Percentiles rank a stretch among this genome's conserved stretches.
Evolutionary conservation across 2,329 filamentous ascomycete species (phyloP).

Genomic region (Colletotrichum salicis): DNA sequence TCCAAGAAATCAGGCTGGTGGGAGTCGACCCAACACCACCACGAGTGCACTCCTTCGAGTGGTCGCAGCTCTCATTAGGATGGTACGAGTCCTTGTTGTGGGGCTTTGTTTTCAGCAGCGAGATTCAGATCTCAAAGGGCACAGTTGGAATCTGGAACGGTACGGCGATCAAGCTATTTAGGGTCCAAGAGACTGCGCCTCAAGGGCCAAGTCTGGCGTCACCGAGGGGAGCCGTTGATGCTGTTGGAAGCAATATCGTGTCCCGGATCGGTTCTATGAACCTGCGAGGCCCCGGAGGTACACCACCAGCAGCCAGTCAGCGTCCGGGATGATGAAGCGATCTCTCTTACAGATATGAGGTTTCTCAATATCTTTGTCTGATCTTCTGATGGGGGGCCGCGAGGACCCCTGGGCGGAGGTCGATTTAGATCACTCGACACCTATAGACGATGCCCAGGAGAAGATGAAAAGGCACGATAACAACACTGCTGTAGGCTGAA

Average conservation of each 20-base stretch:
- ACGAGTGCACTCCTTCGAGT: constrained; percentile 90
- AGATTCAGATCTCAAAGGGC: constrained; percentile 87
- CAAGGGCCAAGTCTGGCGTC: constrained; percentile 84
- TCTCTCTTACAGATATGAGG: too few relatives aligned
- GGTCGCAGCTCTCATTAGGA: constrained; percentile 87
- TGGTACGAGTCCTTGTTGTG: constrained; percentile 97
- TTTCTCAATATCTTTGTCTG: background rate
- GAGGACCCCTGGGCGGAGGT: background rate
- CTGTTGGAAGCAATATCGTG: constrained; percentile 89
- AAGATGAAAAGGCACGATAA: background rate
- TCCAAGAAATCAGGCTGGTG: constrained; percentile 71
- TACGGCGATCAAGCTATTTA: constrained; percentile 87
- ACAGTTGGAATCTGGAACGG: constrained; percentile 95
- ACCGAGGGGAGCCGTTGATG: constrained; percentile 90
- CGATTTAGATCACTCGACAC: background rate
- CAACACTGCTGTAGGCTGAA: background rate
- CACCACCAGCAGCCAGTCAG: constrained; percentile 10
- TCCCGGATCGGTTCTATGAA: constrained; percentile 86
- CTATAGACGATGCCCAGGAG: background rate
- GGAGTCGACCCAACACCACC: constrained; percentile 80
- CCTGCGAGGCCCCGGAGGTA: constrained; percentile 58
- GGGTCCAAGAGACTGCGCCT: constrained; percentile 84
- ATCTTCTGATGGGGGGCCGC: background rate
- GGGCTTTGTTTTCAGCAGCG: constrained; percentile 90
- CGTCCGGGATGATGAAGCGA: constrained; percentile 12